Base-by-base conservation (phyloP, 306 rosid genomes). In the Notholithocarpus densiflorus region DNA sequence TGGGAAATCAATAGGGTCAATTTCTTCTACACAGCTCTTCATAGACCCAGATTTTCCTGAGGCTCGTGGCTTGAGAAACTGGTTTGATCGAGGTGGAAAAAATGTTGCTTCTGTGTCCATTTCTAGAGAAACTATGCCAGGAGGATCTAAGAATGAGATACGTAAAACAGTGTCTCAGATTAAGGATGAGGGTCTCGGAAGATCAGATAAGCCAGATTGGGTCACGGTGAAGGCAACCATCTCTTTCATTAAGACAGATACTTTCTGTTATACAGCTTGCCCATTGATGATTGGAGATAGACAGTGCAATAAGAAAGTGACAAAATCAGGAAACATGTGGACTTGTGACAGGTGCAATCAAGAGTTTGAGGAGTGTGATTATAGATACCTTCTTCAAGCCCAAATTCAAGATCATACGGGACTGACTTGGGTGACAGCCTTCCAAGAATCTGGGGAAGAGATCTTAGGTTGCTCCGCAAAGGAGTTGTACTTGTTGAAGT, bases 131-230 rank as follows among this genome's bases (percentile, higher is more conserved):
- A 66, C 79, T 27, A 56, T 76, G 24, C 88, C 90, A 4, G 96
- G 92, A 81, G 93, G 86, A 74, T 53, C 84, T 13, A 95, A 88
- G 87, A 91, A 89, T 72, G 99, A 90, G 87, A 87, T 90, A 17
- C 92, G 97, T 80, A 95, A 93, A 87, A 86, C 94, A 17, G 87
- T 95, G 74, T 90, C 93, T 82, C 99, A 95, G 84, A 95, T 95
- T 83, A 95, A 87, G 86, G 97, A 91, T 23, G 98, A 93, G 88
- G 99, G 98, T 80, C 84, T 95, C 20, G 99, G 99, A 72, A 86
- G 97, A 77, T 91, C 98, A 56, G 96, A 86, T 75, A 95, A 93
- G 82, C 98, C 99, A 64, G 99, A 95, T 84, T 95, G 98, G 98
- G 76, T 93, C 79, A 90, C 97, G 2, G 83, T 93, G 81, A 93